Conservation (phyloP, 805 yeast species). For the Sporopachydermia quercuum region DNA sequence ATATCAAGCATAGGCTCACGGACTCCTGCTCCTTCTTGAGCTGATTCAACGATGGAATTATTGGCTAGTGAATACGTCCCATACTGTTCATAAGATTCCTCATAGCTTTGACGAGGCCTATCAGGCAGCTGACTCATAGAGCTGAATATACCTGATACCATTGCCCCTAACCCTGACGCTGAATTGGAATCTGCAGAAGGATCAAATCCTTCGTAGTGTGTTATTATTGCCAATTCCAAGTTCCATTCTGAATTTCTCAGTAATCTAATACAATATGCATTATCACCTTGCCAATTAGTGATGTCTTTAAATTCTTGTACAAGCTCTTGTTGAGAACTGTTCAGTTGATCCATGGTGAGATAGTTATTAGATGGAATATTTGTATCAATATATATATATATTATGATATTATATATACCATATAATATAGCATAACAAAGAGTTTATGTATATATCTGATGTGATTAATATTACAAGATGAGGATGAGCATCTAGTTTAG, state of each 20-base stretch:
- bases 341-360: background rate
- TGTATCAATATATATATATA: no score
- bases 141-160: constrained; percentile 6
- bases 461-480: no score
- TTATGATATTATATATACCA: no score
- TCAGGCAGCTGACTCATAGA: constrained; percentile 2
- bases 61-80: background rate
- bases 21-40: constrained; percentile 13
- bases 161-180: constrained; percentile 10
- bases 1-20: no score
- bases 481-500: no score
- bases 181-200: constrained; percentile 9
- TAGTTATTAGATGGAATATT: background rate
- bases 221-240: constrained; percentile 20
- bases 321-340: background rate
- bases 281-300: background rate
- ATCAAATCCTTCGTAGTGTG: constrained; percentile 12
- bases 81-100: constrained; percentile 5
- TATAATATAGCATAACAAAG: no score
- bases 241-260: constrained; percentile 23
- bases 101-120: constrained; percentile 8
- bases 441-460: no score
- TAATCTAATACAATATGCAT: constrained; percentile 9
- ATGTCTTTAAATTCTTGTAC: background rate
- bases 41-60: constrained; percentile 13